Evolutionary conservation across 306 rosid species (phyloP).

Genomic region (Trifolium dubium): DNA sequence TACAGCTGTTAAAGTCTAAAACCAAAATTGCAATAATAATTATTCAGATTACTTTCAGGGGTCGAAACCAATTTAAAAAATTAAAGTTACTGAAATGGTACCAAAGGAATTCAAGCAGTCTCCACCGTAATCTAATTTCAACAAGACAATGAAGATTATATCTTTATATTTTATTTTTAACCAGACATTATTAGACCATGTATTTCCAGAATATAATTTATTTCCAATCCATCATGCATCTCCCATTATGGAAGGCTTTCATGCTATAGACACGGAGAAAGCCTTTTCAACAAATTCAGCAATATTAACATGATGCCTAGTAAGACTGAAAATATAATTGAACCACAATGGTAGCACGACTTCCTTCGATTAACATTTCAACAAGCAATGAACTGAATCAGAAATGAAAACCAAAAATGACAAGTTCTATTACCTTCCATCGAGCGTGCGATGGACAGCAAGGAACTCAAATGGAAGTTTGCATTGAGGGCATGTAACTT

Average conservation of each 20-base stretch:
- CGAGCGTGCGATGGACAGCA: slow-evolving; percentile 88
- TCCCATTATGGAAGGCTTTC: background rate
- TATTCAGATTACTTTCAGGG: slow-evolving; percentile 1
- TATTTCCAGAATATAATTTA: background rate
- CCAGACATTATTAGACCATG: slow-evolving; percentile 8
- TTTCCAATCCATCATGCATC: background rate
- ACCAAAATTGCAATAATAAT: background rate
- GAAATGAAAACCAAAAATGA: background rate
- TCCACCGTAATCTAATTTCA: background rate
- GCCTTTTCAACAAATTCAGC: slow-evolving; percentile 10
- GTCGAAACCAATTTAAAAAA: background rate
- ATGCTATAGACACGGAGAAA: background rate
- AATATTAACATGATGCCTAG: background rate
- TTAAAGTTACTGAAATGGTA: background rate
- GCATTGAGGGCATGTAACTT: slow-evolving; percentile 88
- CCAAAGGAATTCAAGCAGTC: background rate
- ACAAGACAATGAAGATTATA: background rate
- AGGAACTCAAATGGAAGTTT: slow-evolving; percentile 84
- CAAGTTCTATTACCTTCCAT: slow-evolving; percentile 70
- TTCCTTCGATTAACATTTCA: slow-evolving; percentile 17
- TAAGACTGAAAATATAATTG: slow-evolving; percentile 11
- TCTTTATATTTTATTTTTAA: background rate
- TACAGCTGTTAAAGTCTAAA: background rate
- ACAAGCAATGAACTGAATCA: slow-evolving; percentile 1
- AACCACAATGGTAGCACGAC: slow-evolving; percentile 5